Conservation (phyloP, 768 basidiomycete genomes). For the Tricholoma furcatifolium region DNA sequence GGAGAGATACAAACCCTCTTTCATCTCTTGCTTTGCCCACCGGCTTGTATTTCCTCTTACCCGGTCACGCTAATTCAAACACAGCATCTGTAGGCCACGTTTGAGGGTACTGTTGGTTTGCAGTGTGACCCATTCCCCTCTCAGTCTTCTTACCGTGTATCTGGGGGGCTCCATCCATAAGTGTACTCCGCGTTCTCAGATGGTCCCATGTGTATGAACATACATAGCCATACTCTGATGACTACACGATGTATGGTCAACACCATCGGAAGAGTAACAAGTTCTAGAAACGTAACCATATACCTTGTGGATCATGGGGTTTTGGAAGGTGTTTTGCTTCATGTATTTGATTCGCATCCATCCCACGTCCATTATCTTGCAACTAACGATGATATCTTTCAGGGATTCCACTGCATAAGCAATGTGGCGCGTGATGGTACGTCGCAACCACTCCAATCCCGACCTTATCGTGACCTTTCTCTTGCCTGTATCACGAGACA, state of each 20-base stretch:
- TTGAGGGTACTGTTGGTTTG: constrained; percentile 1
- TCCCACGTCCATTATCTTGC: background rate
- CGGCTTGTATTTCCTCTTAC: background rate
- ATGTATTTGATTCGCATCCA: background rate
- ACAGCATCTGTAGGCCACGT: background rate
- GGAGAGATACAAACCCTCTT: background rate
- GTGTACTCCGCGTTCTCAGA: constrained; percentile 6
- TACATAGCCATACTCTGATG: constrained; percentile 10
- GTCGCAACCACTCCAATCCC: background rate
- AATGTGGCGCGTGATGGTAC: constrained; percentile 8
- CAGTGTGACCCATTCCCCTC: background rate
- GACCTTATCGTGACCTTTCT: background rate
- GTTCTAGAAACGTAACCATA: constrained; percentile 15
- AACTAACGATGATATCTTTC: background rate
- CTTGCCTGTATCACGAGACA: background rate
- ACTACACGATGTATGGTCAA: constrained; percentile 1
- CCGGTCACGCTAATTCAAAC: background rate
- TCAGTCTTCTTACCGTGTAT: background rate
- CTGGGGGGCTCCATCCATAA: background rate
- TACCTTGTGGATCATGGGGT: constrained; percentile 12
- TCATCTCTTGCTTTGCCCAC: background rate
- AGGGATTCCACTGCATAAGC: background rate
- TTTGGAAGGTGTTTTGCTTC: constrained; percentile 3
- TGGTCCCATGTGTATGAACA: constrained; percentile 2
- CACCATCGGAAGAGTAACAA: constrained; percentile 7